Evolutionary conservation across 148 eudicot species (phyloP).

Genomic region (Diospyros kaki): DNA sequence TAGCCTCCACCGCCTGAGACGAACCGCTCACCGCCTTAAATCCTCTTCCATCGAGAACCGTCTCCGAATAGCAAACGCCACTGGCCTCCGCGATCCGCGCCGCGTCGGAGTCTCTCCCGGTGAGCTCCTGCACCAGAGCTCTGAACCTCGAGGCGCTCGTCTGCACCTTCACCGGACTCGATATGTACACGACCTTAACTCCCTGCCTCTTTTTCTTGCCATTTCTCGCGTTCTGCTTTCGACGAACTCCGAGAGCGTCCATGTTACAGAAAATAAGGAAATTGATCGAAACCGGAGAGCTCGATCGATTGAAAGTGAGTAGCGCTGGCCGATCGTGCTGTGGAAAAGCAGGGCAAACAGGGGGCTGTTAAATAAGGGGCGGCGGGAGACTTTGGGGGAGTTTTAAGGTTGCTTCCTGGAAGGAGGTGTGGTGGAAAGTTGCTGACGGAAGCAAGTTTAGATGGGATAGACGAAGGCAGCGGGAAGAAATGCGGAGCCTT

Average conservation of each 20-base stretch:
- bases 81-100: slow-evolving; percentile 29
- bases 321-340: neutral
- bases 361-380: neutral
- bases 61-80: neutral
- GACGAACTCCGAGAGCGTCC: neutral
- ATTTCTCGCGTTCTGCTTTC: slow-evolving; percentile 6
- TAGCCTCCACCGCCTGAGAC: slow-evolving; percentile 3
- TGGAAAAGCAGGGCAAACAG: neutral
- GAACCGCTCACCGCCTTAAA: neutral
- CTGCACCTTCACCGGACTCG: slow-evolving; percentile 53
- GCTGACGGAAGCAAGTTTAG: too few species aligned
- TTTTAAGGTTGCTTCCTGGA: slow-evolving; percentile 19
- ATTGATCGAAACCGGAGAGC: neutral
- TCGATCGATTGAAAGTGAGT: neutral
- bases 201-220: slow-evolving; percentile 2
- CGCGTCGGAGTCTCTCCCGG: slow-evolving; percentile 49
- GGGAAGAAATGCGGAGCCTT: too few species aligned
- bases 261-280: neutral
- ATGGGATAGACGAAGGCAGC: too few species aligned
- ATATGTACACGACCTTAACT: slow-evolving; percentile 52
- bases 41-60: neutral
- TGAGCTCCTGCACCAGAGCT: slow-evolving; percentile 48
- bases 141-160: slow-evolving; percentile 42
- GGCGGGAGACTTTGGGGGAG: neutral
- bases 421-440: slow-evolving; percentile 2